Percentiles rank a stretch among this genome's conserved stretches.
Conservation (phyloP, 1,284 basidiomycete genomes). For the Ceratobasidium sp. region DNA sequence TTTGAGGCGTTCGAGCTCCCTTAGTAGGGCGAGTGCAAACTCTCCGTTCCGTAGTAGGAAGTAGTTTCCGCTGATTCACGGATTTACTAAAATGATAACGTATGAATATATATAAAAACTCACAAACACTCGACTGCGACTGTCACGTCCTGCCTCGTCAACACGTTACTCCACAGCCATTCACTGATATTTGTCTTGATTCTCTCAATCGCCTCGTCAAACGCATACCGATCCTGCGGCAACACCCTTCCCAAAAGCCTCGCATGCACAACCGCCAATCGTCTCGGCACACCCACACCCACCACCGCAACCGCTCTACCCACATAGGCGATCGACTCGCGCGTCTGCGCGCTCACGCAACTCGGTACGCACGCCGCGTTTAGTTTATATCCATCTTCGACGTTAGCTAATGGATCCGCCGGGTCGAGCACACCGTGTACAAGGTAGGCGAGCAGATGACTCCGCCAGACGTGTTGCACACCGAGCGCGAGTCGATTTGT, state of each 20-base stretch:
- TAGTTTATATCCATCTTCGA: conserved; percentile 62
- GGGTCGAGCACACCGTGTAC: conserved; percentile 79
- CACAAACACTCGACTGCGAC: conserved; percentile 79
- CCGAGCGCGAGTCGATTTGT: conserved; percentile 74
- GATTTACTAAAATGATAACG: conserved; percentile 43
- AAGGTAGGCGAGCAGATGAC: conserved; percentile 80
- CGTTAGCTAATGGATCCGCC: conserved; percentile 67
- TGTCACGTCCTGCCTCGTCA: conserved; percentile 85
- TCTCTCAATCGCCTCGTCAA: conserved; percentile 77
- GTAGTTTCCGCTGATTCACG: conserved; percentile 73
- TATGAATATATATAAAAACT: conserved; percentile 54
- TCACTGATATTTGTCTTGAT: conserved; percentile 82
- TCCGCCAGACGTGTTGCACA: conserved; percentile 84
- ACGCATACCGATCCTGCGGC: conserved; percentile 79
- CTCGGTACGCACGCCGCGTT: conserved; percentile 77
- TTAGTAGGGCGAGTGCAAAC: conserved; percentile 78
- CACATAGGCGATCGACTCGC: conserved; percentile 86
- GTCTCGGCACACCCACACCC: conserved; percentile 79
- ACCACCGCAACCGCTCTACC: conserved; percentile 89
- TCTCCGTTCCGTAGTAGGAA: conserved; percentile 90
- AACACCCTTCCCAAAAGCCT: conserved; percentile 73
- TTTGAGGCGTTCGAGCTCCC: conserved; percentile 84
- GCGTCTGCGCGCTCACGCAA: conserved; percentile 76
- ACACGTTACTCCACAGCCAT: conserved; percentile 91
- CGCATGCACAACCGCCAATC: conserved; percentile 73